A percentile compares a stretch with the other conserved stretches of the same genome.
phyloP scores from a whole-genome alignment of 768 basidiomycete species.

The Tricholoma saponaceum region DNA sequence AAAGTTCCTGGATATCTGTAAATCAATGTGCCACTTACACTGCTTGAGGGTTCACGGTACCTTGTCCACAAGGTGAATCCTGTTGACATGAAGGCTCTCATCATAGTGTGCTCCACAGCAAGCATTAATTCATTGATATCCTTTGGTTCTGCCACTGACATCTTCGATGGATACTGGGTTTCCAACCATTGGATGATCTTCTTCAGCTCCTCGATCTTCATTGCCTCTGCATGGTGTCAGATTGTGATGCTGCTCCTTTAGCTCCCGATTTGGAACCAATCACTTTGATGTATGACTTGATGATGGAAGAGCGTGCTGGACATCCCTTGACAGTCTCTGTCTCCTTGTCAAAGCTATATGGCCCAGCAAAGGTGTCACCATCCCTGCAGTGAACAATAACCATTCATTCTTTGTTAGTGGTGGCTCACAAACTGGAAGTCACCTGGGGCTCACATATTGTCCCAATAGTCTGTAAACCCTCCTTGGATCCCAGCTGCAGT shows the following conservation, averaged over 20 bases:
- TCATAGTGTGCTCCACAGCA: constrained; percentile 9
- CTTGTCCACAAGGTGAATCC: constrained; percentile 13
- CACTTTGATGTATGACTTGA: constrained; percentile 16
- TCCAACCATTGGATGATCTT: constrained; percentile 6
- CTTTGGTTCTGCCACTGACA: background rate
- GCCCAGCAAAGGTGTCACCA: constrained; percentile 15
- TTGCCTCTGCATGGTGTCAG: constrained; percentile 19
- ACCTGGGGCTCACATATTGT: constrained; percentile 16
- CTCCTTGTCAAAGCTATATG: constrained; percentile 15
- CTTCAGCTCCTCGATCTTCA: constrained; percentile 17
- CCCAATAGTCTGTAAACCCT: constrained; percentile 24
- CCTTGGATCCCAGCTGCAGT: constrained; percentile 23
- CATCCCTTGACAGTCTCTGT: constrained; percentile 18
- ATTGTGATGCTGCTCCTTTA: background rate
- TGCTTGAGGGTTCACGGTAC: constrained; percentile 1
- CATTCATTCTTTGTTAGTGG: background rate
- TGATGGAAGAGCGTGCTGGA: constrained; percentile 15
- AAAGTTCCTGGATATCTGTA: constrained; percentile 4
- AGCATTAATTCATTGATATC: constrained; percentile 4
- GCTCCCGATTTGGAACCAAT: constrained; percentile 16
- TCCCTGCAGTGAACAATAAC: constrained; percentile 6
- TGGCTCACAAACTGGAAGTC: background rate
- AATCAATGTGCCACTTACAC: background rate
- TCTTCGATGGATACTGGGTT: background rate
- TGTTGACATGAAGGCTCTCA: constrained; percentile 13